Evolutionary conservation across 2,329 filamentous ascomycete species (phyloP), one percentile per base, ranked within the genome.

Genomic region (Dryadomyces quercus-mongolicae): DNA sequence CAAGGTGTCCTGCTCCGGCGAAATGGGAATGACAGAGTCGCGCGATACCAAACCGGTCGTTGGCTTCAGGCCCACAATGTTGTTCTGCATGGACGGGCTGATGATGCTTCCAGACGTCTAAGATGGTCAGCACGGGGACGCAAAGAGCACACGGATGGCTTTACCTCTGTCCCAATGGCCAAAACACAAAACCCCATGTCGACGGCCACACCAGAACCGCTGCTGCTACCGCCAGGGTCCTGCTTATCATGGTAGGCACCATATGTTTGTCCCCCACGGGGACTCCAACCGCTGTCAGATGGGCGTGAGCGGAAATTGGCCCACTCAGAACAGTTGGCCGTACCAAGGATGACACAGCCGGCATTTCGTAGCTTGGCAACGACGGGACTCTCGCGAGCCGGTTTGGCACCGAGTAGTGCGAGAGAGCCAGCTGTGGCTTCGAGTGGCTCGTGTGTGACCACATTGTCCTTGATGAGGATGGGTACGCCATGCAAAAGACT

Each of bases 41-140:
- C 80, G 72, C 5, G 80, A 83, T 0, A 78, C 84, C 2, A 86
- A 68, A 0, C 85, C 85, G 3, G 85, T 78, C 0, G 82, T 84
- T 0, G 84, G 81, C 65, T 84, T 85, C 61, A 88, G 81, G 0
- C 83, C 84, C 0, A 86, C 83, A 4, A 86, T 63, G 55, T 83
- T 84, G 67, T 79, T 85, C 5, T 57, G 51, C 46, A 66, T 61
- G 0, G 70, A 62, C 0, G 85, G 84, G 10, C 71, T 72, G 4
- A 85, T 62, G 53, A 88, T 85, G 18, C 77, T 83, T 3, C 83
- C 84, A 56, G 73, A 73, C 0, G 84, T 86, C 64, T 56, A 47
- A 3, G 13, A 40, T 2, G 3, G 18, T 48, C 8, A 45, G 42
- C 12, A 18, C 3, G 44, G n/a, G 49, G 8, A 21, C 12, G 16